Conservation (phyloP, 768 basidiomycete genomes). For the Panaeolus cyanescens region DNA sequence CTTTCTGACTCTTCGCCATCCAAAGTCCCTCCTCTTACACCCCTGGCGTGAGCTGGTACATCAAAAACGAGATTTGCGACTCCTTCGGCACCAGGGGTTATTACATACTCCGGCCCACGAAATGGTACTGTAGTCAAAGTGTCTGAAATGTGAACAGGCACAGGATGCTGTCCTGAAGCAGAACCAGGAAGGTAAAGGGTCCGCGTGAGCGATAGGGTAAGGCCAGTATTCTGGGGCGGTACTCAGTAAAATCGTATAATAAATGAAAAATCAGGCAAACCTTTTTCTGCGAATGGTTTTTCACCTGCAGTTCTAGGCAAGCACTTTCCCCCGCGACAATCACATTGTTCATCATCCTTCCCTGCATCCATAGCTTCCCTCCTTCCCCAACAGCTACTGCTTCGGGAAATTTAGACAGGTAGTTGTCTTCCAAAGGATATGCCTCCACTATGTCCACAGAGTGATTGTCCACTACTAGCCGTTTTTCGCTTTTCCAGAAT, state of each 20-base stretch:
- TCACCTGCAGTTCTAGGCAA: slow-evolving; percentile 76
- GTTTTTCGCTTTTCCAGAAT: slow-evolving; percentile 72
- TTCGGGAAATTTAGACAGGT: slow-evolving; percentile 45
- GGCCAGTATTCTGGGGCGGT: slow-evolving; percentile 59
- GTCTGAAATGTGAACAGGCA: slow-evolving; percentile 61
- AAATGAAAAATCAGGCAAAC: slow-evolving; percentile 33
- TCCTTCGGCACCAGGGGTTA: slow-evolving; percentile 74
- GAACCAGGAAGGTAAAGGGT: slow-evolving; percentile 57
- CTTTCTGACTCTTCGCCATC: slow-evolving; percentile 45
- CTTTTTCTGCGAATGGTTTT: slow-evolving; percentile 83
- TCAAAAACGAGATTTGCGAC: slow-evolving; percentile 81
- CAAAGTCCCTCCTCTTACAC: slow-evolving; percentile 62
- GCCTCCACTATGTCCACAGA: slow-evolving; percentile 69
- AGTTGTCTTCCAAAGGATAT: slow-evolving; percentile 35
- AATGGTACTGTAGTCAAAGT: slow-evolving; percentile 69
- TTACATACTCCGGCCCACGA: slow-evolving; percentile 72
- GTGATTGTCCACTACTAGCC: slow-evolving; percentile 63
- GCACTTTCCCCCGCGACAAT: slow-evolving; percentile 69
- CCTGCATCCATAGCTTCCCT: slow-evolving; percentile 81
- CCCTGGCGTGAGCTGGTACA: slow-evolving; percentile 66
- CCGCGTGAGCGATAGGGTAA: slow-evolving; percentile 62
- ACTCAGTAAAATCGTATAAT: slow-evolving; percentile 5
- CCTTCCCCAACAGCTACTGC: slow-evolving; percentile 69
- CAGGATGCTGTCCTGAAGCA: slow-evolving; percentile 37
- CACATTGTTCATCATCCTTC: slow-evolving; percentile 60